phyloP scores from a whole-genome alignment of 78 protist genomes.

The Andalucia godoyi region DNA sequence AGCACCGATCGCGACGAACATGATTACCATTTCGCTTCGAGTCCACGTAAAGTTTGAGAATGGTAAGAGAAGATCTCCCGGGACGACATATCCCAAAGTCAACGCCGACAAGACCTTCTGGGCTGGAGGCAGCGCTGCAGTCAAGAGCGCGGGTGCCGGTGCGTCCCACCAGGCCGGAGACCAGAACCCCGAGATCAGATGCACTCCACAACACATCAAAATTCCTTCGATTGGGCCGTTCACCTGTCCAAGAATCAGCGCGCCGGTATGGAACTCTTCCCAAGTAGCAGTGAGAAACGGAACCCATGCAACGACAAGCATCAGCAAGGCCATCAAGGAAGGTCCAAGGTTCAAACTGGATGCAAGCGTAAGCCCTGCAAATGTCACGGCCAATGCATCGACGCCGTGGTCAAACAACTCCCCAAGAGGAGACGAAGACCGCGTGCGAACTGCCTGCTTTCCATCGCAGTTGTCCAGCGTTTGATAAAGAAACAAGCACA shows the following conservation, averaged over 20 bases:
- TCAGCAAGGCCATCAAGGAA: background rate
- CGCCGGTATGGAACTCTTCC: conserved; percentile 28
- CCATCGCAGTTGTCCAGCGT: conserved; percentile 62
- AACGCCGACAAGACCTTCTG: too few species aligned
- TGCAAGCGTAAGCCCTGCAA: background rate
- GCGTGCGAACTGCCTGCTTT: conserved; percentile 62
- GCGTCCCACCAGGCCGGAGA: too few species aligned
- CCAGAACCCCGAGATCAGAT: too few species aligned
- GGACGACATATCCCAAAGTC: too few species aligned
- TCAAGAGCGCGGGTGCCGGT: too few species aligned
- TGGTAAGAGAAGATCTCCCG: too few species aligned
- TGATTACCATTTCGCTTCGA: too few species aligned
- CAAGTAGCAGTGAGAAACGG: conserved; percentile 9
- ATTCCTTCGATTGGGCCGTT: conserved; percentile 42
- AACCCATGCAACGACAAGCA: background rate
- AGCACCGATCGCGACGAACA: too few species aligned
- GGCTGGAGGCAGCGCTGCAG: too few species aligned
- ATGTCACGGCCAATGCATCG: conserved; percentile 12
- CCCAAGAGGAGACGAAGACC: conserved; percentile 63
- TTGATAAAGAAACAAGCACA: conserved; percentile 13
- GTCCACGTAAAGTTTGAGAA: too few species aligned
- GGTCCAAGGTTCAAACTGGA: conserved; percentile 1
- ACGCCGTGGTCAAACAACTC: conserved; percentile 60
- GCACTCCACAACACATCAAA: too few species aligned
- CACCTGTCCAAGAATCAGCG: conserved; percentile 11